Evolutionary conservation across 129 eudicot genomes (phyloP).

Genomic region (Flaveria robusta): DNA sequence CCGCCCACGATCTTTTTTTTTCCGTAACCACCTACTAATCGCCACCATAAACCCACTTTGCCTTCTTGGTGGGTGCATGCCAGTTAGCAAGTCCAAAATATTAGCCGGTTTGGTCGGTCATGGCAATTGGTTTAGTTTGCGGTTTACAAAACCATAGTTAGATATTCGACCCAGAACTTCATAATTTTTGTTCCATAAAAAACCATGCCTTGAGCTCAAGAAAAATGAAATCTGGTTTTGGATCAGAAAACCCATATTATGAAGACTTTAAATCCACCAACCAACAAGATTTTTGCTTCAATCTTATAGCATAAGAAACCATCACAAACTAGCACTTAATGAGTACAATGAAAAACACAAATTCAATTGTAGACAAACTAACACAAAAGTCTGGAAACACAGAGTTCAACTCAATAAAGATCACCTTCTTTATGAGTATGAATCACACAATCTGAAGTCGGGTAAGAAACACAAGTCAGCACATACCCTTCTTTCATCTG

Average conservation of each 20-base stretch:
- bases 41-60: too few relatives aligned
- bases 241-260: slow-evolving; percentile 12
- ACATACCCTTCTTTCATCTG: slow-evolving; percentile 70
- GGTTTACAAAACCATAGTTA: too few relatives aligned
- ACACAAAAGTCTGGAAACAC: not conserved
- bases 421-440: slow-evolving; percentile 89
- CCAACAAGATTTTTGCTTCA: not conserved
- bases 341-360: not conserved
- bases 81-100: too few relatives aligned
- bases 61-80: too few relatives aligned
- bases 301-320: not conserved
- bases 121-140: too few relatives aligned
- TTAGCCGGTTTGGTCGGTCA: too few relatives aligned
- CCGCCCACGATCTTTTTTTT: too few relatives aligned
- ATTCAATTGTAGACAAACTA: slow-evolving; percentile 21
- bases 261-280: slow-evolving; percentile 8
- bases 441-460: slow-evolving; percentile 77
- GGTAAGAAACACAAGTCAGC: slow-evolving; percentile 85
- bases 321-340: slow-evolving; percentile 22
- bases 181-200: too few relatives aligned
- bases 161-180: too few relatives aligned
- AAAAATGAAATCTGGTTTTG: slow-evolving; percentile 5
- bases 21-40: too few relatives aligned
- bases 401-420: slow-evolving; percentile 46
- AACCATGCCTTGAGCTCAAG: not conserved